Base-by-base conservation (phyloP, 305 asterid species). In the Fraxinus floribunda region DNA sequence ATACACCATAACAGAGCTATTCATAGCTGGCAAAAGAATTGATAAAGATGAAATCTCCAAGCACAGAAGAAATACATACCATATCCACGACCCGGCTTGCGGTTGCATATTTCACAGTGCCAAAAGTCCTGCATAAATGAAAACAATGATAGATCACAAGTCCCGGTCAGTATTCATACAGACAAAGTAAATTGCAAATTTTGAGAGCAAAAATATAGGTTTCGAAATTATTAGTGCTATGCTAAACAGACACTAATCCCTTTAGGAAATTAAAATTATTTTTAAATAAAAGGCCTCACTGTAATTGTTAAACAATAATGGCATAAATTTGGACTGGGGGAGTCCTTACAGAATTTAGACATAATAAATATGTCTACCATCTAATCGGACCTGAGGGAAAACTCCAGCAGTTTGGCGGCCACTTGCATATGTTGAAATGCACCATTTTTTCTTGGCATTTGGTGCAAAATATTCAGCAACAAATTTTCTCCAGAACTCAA, bases 41-140 rank as follows among this genome's bases (percentile, higher is more conserved):
- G 35, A 81, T 16, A 49, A 49, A 73, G 52, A 78, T 76, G 39
- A 49, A 44, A 35, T 22, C 20, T 66, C 80, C 52, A 20, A 84
- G 79, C 13, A 1, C 35, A 76, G 62, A 81, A 80, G 74, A 66
- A 60, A 62, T 30, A 85, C 91, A 11, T 87, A 94, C 98, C 98
- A 81, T 92, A 94, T 84, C 98, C 98, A 85, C 95, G 98, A 36
- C 95, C 94, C 32, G 98, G 97, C 90, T 85, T 94, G 44, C 91
- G 87, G 75, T 90, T 92, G 94, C 98, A 94, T 78, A 94, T 91
- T 83, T 90, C 94, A 78, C 98, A 94, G 30, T 90, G 95, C 98
- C 98, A 94, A 77, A 90, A 90, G 87, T 90, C 97, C 98, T 94
- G 88, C 93, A 90, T 64, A 29, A 38, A 82, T 29, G 35, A 29